Conservation (phyloP, 768 basidiomycete genomes). For the Rhodocollybia butyracea region DNA sequence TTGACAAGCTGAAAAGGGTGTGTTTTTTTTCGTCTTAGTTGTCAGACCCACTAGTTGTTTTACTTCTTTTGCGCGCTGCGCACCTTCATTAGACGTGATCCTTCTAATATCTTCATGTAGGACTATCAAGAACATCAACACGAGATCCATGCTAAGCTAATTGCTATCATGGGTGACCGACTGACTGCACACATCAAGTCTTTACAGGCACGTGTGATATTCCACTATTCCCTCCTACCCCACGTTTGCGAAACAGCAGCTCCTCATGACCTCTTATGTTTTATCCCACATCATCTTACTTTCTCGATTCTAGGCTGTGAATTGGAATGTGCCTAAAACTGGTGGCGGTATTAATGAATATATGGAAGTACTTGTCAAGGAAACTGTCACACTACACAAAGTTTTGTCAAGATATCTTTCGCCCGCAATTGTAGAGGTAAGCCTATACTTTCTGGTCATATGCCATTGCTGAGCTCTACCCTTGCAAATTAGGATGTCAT, state of each 20-base stretch:
- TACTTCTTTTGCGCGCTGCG: too few species aligned
- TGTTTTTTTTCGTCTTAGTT: slow-evolving; percentile 23
- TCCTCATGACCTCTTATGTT: background rate
- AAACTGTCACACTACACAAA: slow-evolving; percentile 93
- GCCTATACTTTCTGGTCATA: slow-evolving; percentile 15
- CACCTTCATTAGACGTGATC: background rate
- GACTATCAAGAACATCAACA: slow-evolving; percentile 99
- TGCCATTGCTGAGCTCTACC: slow-evolving; percentile 6
- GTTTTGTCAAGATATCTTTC: slow-evolving; percentile 90
- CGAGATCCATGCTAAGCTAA: slow-evolving; percentile 96
- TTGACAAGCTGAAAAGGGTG: slow-evolving; percentile 96
- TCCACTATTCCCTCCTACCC: slow-evolving; percentile 2
- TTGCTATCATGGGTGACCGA: slow-evolving; percentile 98
- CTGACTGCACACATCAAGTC: slow-evolving; percentile 81
- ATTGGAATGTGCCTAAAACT: slow-evolving; percentile 69
- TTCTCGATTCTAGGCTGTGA: slow-evolving; percentile 50
- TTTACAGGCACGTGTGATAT: slow-evolving; percentile 55
- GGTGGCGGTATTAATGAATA: slow-evolving; percentile 77
- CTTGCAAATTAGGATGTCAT: slow-evolving; percentile 68
- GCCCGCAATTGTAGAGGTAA: slow-evolving; percentile 76
- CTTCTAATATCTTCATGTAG: slow-evolving; percentile 31
- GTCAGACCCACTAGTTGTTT: too few species aligned
- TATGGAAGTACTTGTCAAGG: slow-evolving; percentile 90
- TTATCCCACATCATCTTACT: slow-evolving; percentile 1
- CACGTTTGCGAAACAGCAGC: background rate